phyloP scores from a whole-genome alignment of 2,329 filamentous ascomycete genomes.

The Rutstroemia sp. region DNA sequence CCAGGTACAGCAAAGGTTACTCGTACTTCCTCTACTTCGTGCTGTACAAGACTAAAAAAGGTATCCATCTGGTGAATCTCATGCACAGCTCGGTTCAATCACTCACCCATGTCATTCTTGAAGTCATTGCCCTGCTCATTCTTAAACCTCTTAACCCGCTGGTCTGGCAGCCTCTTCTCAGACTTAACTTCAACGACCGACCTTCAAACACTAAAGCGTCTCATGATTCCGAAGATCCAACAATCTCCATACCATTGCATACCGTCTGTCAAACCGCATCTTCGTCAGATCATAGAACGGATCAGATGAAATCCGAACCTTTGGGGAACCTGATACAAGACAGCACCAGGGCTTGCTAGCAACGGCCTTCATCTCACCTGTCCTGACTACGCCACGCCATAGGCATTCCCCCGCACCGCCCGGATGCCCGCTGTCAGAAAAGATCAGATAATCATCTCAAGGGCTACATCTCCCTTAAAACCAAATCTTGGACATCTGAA shows the following conservation, averaged over 20 bases:
- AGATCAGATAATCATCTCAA: slow-evolving; percentile 44
- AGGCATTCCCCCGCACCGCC: slow-evolving; percentile 27
- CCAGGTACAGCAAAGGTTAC: too few relatives aligned
- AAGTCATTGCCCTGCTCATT: slow-evolving; percentile 5
- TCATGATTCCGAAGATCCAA: slow-evolving; percentile 3
- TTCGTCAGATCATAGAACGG: not conserved
- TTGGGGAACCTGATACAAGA: slow-evolving; percentile 1
- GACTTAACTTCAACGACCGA: not conserved
- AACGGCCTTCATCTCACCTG: slow-evolving; percentile 1
- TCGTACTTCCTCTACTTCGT: too few relatives aligned
- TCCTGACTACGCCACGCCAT: not conserved
- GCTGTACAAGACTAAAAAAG: too few relatives aligned
- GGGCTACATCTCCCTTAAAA: slow-evolving; percentile 38
- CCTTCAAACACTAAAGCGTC: slow-evolving; percentile 4
- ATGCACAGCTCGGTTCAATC: too few relatives aligned
- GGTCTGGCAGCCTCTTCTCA: not conserved
- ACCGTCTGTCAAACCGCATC: not conserved
- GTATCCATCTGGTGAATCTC: not conserved
- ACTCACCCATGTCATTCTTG: not conserved
- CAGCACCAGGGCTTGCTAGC: not conserved
- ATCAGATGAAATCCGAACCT: slow-evolving; percentile 4
- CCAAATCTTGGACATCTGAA: slow-evolving; percentile 31
- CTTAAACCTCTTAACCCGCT: slow-evolving; percentile 8
- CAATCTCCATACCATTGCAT: not conserved
- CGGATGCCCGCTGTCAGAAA: slow-evolving; percentile 47